phyloP scores from a whole-genome alignment of 768 basidiomycete genomes.

The Boletus insuetus region DNA sequence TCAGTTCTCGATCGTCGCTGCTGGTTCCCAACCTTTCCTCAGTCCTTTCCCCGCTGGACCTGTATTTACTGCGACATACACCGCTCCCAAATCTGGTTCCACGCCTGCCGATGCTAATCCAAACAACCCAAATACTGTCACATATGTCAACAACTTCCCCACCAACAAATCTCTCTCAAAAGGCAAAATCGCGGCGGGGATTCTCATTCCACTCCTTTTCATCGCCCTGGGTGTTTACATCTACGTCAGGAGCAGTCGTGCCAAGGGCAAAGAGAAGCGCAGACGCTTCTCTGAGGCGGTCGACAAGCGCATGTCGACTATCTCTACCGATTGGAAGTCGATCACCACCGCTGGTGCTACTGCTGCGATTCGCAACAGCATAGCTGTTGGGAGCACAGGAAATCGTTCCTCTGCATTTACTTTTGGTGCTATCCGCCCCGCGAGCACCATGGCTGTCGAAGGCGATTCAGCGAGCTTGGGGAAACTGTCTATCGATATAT shows the following conservation, averaged over 20 bases:
- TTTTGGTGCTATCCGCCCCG: slow-evolving; percentile 55
- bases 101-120: slow-evolving; percentile 42
- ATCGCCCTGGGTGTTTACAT: slow-evolving; percentile 40
- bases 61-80: slow-evolving; percentile 64
- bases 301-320: slow-evolving; percentile 83
- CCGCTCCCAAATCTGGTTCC: slow-evolving; percentile 38
- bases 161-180: slow-evolving; percentile 37
- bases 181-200: slow-evolving; percentile 65
- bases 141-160: slow-evolving; percentile 38
- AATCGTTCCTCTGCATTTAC: slow-evolving; percentile 50
- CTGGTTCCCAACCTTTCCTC: slow-evolving; percentile 49
- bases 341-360: slow-evolving; percentile 67
- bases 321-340: slow-evolving; percentile 74
- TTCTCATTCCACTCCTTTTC: slow-evolving; percentile 62
- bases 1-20: slow-evolving; percentile 57
- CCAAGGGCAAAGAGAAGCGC: slow-evolving; percentile 48
- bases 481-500: slow-evolving; percentile 38
- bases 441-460: slow-evolving; percentile 43
- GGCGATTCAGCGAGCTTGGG: slow-evolving; percentile 34
- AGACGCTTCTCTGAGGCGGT: slow-evolving; percentile 61
- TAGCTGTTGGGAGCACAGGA: slow-evolving; percentile 43
- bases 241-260: slow-evolving; percentile 56
- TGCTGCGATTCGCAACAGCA: slow-evolving; percentile 69
- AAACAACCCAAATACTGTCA: slow-evolving; percentile 33
- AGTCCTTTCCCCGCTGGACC: slow-evolving; percentile 62